Percentiles rank a stretch among this genome's conserved stretches.
These are phyloP conservation scores for Bipolaris victoriae DNA, from an alignment of 2,329 filamentous ascomycete species.

Conservation along the genomic window DNA sequence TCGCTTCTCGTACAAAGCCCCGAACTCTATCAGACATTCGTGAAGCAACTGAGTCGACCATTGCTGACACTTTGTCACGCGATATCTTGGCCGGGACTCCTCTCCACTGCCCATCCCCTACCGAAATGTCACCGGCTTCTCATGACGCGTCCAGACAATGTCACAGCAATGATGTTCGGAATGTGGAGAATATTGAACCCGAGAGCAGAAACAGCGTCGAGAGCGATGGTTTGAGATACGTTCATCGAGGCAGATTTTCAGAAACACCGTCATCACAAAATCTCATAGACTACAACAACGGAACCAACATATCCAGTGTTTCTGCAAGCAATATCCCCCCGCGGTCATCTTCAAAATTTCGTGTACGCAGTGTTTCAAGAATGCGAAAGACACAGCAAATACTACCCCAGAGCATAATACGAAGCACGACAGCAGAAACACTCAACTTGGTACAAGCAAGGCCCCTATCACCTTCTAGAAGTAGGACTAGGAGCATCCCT, in stretches of 20 bases:
- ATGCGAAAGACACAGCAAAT: constrained; percentile 25
- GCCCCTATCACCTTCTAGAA: constrained; percentile 34
- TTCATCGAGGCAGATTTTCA: constrained; percentile 32
- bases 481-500: constrained; percentile 49
- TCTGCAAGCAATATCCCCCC: constrained; percentile 54
- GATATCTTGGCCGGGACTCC: constrained; percentile 33
- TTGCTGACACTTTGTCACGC: constrained; percentile 48
- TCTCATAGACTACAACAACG: constrained; percentile 46
- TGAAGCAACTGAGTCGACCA: constrained; percentile 57
- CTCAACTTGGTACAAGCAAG: constrained; percentile 16
- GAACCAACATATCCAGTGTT: constrained; percentile 55
- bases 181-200: constrained; percentile 38
- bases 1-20: constrained; percentile 43
- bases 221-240: constrained; percentile 37
- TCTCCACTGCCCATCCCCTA: constrained; percentile 34
- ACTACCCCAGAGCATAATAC: constrained; percentile 24
- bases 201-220: constrained; percentile 38
- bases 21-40: constrained; percentile 58
- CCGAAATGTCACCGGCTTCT: constrained; percentile 39
- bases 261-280: constrained; percentile 44
- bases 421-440: constrained; percentile 22
- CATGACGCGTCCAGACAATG: constrained; percentile 40
- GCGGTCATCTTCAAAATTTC: constrained; percentile 53
- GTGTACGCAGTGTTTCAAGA: constrained; percentile 34
- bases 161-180: constrained; percentile 38